phyloP scores from a whole-genome alignment of 1,284 basidiomycete genomes.

The Austroboletus niveus region DNA sequence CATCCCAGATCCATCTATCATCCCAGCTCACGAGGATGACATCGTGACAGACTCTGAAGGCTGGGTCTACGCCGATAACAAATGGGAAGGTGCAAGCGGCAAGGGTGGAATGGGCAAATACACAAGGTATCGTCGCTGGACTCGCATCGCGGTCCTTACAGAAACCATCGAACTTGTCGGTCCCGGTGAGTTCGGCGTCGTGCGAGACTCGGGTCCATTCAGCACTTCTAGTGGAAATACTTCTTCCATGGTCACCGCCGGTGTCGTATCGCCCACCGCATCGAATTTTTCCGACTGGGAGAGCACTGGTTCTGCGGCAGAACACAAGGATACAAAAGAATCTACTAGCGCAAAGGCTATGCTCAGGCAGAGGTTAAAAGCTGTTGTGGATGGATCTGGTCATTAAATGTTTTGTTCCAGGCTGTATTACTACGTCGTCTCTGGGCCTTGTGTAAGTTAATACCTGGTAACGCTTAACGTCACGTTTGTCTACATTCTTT shows the following conservation, averaged over 20 bases:
- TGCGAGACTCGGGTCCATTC: slow-evolving; percentile 29
- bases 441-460: too few species aligned
- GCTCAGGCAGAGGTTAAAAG: slow-evolving; percentile 32
- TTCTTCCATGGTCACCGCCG: slow-evolving; percentile 27
- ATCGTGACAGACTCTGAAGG: slow-evolving; percentile 81
- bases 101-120: slow-evolving; percentile 91
- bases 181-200: slow-evolving; percentile 33
- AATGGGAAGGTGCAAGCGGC: slow-evolving; percentile 81
- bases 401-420: slow-evolving; percentile 10
- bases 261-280: slow-evolving; percentile 25
- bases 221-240: slow-evolving; percentile 19
- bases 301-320: slow-evolving; percentile 26
- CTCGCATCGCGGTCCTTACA: slow-evolving; percentile 72
- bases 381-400: slow-evolving; percentile 29
- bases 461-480: not conserved
- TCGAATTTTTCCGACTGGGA: slow-evolving; percentile 33
- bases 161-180: slow-evolving; percentile 66
- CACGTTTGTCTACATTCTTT: slow-evolving; percentile 71
- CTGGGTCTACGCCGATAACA: slow-evolving; percentile 95
- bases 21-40: slow-evolving; percentile 36
- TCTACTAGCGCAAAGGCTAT: slow-evolving; percentile 11
- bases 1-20: slow-evolving; percentile 18
- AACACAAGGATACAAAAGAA: slow-evolving; percentile 25
- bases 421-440: slow-evolving; percentile 24
- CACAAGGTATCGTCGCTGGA: slow-evolving; percentile 83